Base-by-base conservation (phyloP, 2,329 filamentous ascomycete genomes). In the Balansia obtecta region DNA sequence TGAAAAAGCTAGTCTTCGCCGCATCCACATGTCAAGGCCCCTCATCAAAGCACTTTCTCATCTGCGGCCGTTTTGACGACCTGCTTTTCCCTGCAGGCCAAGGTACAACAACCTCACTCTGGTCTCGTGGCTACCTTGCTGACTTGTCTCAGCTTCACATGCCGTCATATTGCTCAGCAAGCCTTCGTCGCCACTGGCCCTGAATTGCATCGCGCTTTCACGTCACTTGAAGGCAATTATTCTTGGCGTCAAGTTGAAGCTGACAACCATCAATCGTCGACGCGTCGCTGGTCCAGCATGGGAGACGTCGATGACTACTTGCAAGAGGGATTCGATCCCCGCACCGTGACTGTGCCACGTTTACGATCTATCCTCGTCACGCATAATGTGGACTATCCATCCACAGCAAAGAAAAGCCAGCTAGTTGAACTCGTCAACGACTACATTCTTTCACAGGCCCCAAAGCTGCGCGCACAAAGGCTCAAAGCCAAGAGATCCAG, bases 331-430 rank as follows among this genome's bases (percentile, higher is more conserved):
- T 97, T 96, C 65, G 88, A 98, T 65, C 82, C 93, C 18, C 76
- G 77, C 62, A 80, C 78, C 56, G 79, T 97, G 55, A 97, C 89
- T 1, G 82, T 97, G 46, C 89, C 93, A 30, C 85, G 86, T 44
- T 74, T 98, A 59, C 87, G 93, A 60, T 91, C 86, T 46, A 94
- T 97, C 57, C 80, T 98, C 52, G 86, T 97, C 61, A 85, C 82
- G 56, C 88, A 98, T 70, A 86, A 89, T 63, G 74, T 97, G 61
- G 71, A 81, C 38, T 97, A 95, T 64, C 85, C 90, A 5, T 83
- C 88, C 0, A 90, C 83, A 4, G 89, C 93, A 12, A 98, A 97
- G 71, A 98, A 98, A 71, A 72, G 81, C 0, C 85, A 95, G 62
- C 80, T 98, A 20, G 76, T 98, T 53, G 82, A 86, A 8, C 80